Percentiles rank a stretch among this genome's conserved stretches.
phyloP scores from a whole-genome alignment of 169 alveolate genomes.

The Amoebophrya sp. region DNA sequence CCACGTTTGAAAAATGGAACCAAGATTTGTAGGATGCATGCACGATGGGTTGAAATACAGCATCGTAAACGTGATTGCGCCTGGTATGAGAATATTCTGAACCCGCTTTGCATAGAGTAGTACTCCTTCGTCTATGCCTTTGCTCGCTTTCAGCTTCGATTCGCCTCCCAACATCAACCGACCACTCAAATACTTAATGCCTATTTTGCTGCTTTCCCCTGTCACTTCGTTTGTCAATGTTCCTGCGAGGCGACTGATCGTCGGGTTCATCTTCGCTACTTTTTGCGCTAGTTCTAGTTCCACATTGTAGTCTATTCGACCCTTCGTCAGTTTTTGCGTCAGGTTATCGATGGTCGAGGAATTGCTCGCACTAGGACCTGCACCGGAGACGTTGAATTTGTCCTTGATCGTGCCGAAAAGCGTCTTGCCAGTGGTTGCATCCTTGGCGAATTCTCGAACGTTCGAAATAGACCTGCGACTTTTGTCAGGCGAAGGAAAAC shows the following conservation, averaged over 20 bases:
- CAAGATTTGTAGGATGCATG: too few species aligned
- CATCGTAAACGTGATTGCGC: too few species aligned
- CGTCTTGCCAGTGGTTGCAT: neutral
- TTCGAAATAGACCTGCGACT: too few species aligned
- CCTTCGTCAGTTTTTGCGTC: neutral
- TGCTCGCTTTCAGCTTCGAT: neutral
- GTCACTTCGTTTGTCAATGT: neutral
- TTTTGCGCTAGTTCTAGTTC: neutral
- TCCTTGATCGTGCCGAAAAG: slow-evolving; percentile 20
- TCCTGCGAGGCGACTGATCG: neutral
- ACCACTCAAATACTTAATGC: neutral
- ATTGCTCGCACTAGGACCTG: neutral
- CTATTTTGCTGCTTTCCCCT: neutral
- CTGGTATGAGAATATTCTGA: too few species aligned
- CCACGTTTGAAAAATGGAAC: too few species aligned
- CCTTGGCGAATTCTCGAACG: too few species aligned
- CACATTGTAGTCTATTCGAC: neutral
- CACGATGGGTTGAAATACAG: too few species aligned
- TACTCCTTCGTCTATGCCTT: neutral
- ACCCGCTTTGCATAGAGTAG: too few species aligned
- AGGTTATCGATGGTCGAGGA: neutral
- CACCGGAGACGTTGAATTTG: neutral
- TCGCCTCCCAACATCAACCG: neutral
- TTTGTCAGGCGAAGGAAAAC: too few species aligned
- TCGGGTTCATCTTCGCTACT: neutral